Conservation (phyloP, 2,329 filamentous ascomycete species). For the Fusarium beomiforme region DNA sequence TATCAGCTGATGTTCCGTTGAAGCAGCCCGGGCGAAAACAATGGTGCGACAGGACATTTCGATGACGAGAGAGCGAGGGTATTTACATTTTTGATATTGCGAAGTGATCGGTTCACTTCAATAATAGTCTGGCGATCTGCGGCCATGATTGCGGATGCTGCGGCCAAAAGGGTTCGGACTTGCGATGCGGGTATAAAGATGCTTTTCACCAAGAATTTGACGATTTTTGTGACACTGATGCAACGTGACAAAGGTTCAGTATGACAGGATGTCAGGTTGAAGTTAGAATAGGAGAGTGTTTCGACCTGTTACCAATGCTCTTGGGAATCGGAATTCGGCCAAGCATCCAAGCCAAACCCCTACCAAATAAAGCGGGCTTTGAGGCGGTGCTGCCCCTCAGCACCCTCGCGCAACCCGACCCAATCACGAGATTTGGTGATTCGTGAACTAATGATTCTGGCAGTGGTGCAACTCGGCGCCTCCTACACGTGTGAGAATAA, state of each 20-base stretch:
- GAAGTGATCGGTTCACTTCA: slow-evolving; percentile 84
- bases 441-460: background rate
- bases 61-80: background rate
- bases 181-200: background rate
- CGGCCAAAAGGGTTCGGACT: slow-evolving; percentile 14
- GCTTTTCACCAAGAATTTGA: background rate
- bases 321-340: slow-evolving; percentile 5
- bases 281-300: slow-evolving; percentile 21
- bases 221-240: background rate
- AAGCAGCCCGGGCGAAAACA: background rate
- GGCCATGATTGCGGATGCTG: slow-evolving; percentile 51
- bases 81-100: slow-evolving; percentile 83
- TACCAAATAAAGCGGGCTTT: slow-evolving; percentile 37
- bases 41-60: background rate
- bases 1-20: slow-evolving; percentile 8
- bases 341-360: slow-evolving; percentile 13
- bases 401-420: slow-evolving; percentile 13
- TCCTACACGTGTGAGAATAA: background rate
- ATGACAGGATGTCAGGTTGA: slow-evolving; percentile 14
- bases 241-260: slow-evolving; percentile 1
- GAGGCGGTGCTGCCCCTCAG: slow-evolving; percentile 39
- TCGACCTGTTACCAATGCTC: slow-evolving; percentile 2
- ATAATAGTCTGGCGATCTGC: slow-evolving; percentile 68
- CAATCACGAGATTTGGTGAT: slow-evolving; percentile 27
- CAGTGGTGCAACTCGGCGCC: slow-evolving; percentile 10